Evolutionary conservation across 306 rosid genomes (phyloP).

Genomic region (Prosopis cineraria): DNA sequence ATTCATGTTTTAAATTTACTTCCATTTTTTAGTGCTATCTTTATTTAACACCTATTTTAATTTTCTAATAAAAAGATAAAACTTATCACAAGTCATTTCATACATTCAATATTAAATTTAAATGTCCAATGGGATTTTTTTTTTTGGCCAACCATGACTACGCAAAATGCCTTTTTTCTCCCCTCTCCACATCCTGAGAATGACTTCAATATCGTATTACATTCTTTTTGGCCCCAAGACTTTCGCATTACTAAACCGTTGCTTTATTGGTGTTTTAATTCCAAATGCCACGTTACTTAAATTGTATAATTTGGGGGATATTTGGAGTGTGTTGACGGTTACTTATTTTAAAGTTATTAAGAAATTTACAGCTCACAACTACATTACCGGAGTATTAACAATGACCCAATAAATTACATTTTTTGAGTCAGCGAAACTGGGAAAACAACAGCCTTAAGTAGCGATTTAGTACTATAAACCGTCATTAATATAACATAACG

Average conservation of each 20-base stretch:
- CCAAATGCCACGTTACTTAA: neutral
- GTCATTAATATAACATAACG: slow-evolving; percentile 35
- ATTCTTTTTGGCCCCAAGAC: neutral
- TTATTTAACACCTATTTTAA: too few relatives aligned
- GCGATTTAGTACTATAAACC: slow-evolving; percentile 17
- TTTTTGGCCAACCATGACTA: too few relatives aligned
- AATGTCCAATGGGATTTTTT: too few relatives aligned
- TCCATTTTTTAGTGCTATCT: too few relatives aligned
- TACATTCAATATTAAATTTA: too few relatives aligned
- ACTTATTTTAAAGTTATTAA: neutral
- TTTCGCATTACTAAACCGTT: neutral
- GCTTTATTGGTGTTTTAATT: neutral
- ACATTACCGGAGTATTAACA: neutral
- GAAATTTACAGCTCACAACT: neutral
- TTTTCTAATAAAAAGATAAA: too few relatives aligned
- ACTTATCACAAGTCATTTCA: too few relatives aligned
- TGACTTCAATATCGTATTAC: neutral
- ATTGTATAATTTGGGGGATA: neutral
- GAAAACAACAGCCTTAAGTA: neutral
- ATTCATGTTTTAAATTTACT: too few relatives aligned
- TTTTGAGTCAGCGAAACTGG: neutral
- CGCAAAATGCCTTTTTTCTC: neutral
- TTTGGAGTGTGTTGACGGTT: neutral
- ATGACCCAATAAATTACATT: neutral
- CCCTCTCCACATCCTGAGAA: neutral